These are phyloP conservation scores for Leccinum fuscescens DNA, from an alignment of 1,284 basidiomycete species.

Conservation along the genomic window DNA sequence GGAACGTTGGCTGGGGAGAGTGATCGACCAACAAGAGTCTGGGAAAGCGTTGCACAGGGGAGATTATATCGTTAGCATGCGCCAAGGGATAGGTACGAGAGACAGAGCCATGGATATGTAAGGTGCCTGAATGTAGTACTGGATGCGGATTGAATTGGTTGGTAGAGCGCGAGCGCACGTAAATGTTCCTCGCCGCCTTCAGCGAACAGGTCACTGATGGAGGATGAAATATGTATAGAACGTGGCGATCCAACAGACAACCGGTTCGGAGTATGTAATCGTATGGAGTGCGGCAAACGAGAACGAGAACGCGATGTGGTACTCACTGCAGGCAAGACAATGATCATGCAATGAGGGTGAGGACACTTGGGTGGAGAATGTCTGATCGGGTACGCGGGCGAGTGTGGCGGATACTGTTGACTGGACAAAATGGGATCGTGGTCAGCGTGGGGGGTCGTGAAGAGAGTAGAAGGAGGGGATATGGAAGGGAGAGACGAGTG, in stretches of 20 bases:
- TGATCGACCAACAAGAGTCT: conserved; percentile 46
- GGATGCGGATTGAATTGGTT: background rate
- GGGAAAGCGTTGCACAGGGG: conserved; percentile 18
- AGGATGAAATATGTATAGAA: conserved; percentile 19
- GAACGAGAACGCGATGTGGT: background rate
- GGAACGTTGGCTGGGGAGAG: conserved; percentile 38
- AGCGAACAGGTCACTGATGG: conserved; percentile 10
- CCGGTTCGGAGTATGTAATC: conserved; percentile 3
- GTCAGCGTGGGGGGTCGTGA: conserved; percentile 56
- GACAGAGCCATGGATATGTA: conserved; percentile 14
- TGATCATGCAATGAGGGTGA: conserved; percentile 32
- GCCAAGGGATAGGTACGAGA: conserved; percentile 7
- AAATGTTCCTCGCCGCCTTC: background rate
- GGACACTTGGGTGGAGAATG: conserved; percentile 22
- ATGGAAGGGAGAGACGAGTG: conserved; percentile 29
- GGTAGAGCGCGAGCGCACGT: background rate
- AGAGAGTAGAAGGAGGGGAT: conserved; percentile 33
- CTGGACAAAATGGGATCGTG: conserved; percentile 39
- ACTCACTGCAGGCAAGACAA: conserved; percentile 25
- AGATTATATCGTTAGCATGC: conserved; percentile 17
- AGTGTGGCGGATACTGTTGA: conserved; percentile 34
- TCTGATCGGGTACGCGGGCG: conserved; percentile 14
- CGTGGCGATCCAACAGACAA: background rate
- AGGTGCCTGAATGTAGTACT: conserved; percentile 8
- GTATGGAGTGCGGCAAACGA: conserved; percentile 1